Conservation (phyloP, 306 rosid genomes). For the Acacia melanoxylon region DNA sequence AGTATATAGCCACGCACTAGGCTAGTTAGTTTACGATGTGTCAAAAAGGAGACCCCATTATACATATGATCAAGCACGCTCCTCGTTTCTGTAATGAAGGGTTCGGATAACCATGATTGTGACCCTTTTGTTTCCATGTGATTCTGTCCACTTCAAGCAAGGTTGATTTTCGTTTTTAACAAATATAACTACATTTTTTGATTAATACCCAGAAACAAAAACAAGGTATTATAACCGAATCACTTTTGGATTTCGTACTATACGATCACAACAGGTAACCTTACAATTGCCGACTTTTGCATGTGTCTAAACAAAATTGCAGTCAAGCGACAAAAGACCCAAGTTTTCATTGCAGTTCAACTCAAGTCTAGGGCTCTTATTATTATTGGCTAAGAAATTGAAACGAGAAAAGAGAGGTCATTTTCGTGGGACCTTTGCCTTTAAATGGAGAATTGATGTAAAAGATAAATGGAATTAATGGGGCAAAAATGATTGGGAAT, state of each 20-base stretch:
- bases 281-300: neutral
- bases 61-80: neutral
- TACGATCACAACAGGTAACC: neutral
- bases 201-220: neutral
- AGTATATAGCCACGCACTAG: neutral
- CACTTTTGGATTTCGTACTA: neutral
- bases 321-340: neutral
- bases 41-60: conserved; percentile 17
- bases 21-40: conserved; percentile 15
- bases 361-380: neutral
- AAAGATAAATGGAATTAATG: neutral
- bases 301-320: neutral
- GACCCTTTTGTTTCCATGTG: neutral
- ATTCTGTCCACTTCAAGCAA: neutral
- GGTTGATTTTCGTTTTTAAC: neutral
- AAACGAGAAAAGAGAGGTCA: neutral
- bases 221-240: neutral
- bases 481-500: conserved; percentile 15
- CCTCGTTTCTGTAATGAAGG: neutral
- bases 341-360: neutral
- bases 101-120: neutral
- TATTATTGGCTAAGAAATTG: neutral
- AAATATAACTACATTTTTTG: neutral
- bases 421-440: conserved; percentile 25
- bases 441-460: conserved; percentile 10